Base-by-base conservation (phyloP, 768 basidiomycete species). In the Leccinellum luteum region DNA sequence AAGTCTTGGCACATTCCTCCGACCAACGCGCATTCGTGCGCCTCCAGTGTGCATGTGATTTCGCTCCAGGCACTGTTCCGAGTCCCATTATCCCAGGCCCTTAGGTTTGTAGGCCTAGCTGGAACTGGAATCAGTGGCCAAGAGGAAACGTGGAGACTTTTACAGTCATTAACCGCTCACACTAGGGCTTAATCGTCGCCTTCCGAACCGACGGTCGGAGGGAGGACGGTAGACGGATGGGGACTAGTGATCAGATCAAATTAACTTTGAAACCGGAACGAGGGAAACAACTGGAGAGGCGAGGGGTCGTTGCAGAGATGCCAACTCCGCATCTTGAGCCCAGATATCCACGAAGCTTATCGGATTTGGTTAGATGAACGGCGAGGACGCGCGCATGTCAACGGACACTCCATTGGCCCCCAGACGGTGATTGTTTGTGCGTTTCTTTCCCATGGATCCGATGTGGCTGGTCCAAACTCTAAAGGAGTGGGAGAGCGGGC, bases 341-440 rank as follows among this genome's bases (percentile, higher is more conserved):
- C n/a, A 43, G 41, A n/a, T 30, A 52, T 52, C 27, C 35, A 30
- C 32, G 48, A 58, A 45, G 58, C 23, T 25, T 35, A 27, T 57
- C 54, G 1, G 1, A 67, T 69, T 56, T 69, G 57, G 67, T 56
- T 67, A 68, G 48, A 68, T 64, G 58, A 55, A 52, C 4, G 31
- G 49, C 27, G 50, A n/a, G 56, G 15, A 17, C 25, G 21, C 17
- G 21, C 17, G 43, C 17, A 21, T 30, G 38, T 62, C 53, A 34
- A 25, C 48, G 12, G 19, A 47, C 21, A 27, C 23, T 2, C 25
- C 27, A 52, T 12, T 21, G 17, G 38, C 15, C 25, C 23, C 27
- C 48, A 30, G 19, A 43, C 28, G 19, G 41, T 38, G 65, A 54
- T 47, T 53, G 19, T 35, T 52, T 48, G 47, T 48, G 41, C 41